Evolutionary conservation across 495 filamentous ascomycete genomes (phyloP).

Genomic region (Neurospora sp.): DNA sequence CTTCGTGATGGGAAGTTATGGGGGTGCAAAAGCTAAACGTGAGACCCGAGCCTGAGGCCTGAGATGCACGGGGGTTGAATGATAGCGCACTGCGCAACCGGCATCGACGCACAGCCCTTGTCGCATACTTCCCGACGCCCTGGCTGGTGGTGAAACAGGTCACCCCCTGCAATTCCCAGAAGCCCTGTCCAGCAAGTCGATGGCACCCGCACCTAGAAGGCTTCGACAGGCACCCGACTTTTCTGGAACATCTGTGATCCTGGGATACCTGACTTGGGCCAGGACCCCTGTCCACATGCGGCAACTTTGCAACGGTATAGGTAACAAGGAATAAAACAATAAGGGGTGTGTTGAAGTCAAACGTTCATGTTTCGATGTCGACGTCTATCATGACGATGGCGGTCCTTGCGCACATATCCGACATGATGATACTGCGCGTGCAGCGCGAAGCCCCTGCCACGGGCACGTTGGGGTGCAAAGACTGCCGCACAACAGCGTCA

Average conservation of each 20-base stretch:
- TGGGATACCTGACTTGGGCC: conserved; percentile 5
- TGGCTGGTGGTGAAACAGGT: conserved; percentile 31
- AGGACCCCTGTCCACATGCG: neutral
- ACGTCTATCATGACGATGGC: neutral
- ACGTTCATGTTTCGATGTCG: neutral
- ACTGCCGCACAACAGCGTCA: neutral
- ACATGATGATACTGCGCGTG: neutral
- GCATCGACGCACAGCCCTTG: conserved; percentile 18
- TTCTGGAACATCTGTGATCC: conserved; percentile 29
- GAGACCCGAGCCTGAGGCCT: neutral
- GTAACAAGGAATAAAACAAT: neutral
- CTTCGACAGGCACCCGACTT: conserved; percentile 21
- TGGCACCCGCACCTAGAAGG: conserved; percentile 16
- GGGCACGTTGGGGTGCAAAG: neutral
- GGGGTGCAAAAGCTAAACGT: neutral
- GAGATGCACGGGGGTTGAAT: neutral
- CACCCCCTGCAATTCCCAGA: conserved; percentile 26
- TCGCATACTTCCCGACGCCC: conserved; percentile 23
- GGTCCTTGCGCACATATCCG: neutral
- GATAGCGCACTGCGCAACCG: conserved; percentile 21
- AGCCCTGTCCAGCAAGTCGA: conserved; percentile 8
- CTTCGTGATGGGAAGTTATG: neutral
- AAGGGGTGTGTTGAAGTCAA: neutral
- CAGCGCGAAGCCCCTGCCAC: neutral
- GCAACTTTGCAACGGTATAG: neutral